Conservation (phyloP, 73 alveolate species). For the Paramecium biaurelia region DNA sequence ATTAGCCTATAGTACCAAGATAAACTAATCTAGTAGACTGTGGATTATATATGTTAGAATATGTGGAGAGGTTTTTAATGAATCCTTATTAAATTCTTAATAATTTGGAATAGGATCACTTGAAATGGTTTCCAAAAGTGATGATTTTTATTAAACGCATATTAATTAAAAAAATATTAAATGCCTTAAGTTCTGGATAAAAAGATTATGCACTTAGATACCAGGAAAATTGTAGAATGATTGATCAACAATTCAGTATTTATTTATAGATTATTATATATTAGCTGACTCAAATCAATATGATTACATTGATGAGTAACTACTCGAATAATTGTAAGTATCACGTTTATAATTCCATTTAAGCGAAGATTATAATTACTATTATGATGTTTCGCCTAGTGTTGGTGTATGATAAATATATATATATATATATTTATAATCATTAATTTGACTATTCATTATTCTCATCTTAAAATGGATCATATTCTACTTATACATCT, state of each 20-base stretch:
- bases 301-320: constrained; percentile 10
- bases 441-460: not conserved
- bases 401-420: not conserved
- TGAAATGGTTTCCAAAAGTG: constrained; percentile 52
- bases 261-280: not conserved
- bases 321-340: not conserved
- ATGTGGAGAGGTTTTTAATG: constrained; percentile 53
- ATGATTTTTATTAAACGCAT: constrained; percentile 35
- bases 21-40: constrained; percentile 63
- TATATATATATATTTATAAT: not conserved
- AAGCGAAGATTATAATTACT: constrained; percentile 44
- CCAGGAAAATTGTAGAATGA: not conserved
- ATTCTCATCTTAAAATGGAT: not conserved
- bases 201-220: constrained; percentile 31
- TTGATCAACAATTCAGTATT: constrained; percentile 9
- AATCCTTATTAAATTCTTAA: constrained; percentile 40
- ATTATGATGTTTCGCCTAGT: constrained; percentile 23
- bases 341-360: constrained; percentile 18
- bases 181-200: not conserved
- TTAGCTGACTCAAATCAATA: not conserved
- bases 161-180: constrained; percentile 38
- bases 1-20: constrained; percentile 53
- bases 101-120: constrained; percentile 11
- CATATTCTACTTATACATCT: not conserved
- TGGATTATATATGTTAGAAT: constrained; percentile 61